phyloP scores from a whole-genome alignment of 768 basidiomycete species.

The Leccinum longicurvipes region DNA sequence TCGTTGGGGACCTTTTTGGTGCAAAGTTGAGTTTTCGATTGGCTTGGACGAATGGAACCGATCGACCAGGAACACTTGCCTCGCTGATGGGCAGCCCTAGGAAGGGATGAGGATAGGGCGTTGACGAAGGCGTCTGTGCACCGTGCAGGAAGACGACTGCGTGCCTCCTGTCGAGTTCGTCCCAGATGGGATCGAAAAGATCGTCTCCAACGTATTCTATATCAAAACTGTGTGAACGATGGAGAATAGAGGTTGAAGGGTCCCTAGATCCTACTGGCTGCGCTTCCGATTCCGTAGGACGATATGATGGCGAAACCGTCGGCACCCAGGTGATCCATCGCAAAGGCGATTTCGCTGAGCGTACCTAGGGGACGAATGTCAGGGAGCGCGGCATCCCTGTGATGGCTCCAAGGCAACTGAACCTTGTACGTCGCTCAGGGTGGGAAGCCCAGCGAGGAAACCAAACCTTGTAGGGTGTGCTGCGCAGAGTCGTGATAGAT shows the following conservation, averaged over 20 bases:
- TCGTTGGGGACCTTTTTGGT: conserved; percentile 66
- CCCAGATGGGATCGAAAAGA: conserved; percentile 63
- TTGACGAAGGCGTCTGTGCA: conserved; percentile 60
- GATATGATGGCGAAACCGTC: conserved; percentile 67
- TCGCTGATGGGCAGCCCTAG: conserved; percentile 70
- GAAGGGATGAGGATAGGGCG: conserved; percentile 57
- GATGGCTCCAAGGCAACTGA: conserved; percentile 1
- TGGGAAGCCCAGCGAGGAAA: conserved; percentile 66
- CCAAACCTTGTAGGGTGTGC: conserved; percentile 57
- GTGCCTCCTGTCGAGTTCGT: conserved; percentile 56
- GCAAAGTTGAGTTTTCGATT: conserved; percentile 4
- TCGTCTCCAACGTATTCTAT: conserved; percentile 70
- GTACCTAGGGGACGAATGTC: conserved; percentile 39
- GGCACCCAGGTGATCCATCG: conserved; percentile 57
- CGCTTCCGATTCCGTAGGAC: conserved; percentile 54
- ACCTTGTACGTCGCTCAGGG: conserved; percentile 63
- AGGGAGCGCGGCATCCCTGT: conserved; percentile 2
- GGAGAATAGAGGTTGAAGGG: neutral
- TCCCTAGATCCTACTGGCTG: conserved; percentile 44
- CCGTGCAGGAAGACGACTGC: conserved; percentile 74
- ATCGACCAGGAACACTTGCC: conserved; percentile 35
- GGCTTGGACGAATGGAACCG: neutral
- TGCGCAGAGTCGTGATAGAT: conserved; percentile 45
- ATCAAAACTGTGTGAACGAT: conserved; percentile 1
- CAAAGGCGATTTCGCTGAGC: conserved; percentile 57